Evolutionary conservation across 345 rosid species (phyloP).

Genomic region (Clarkia xantiana): DNA sequence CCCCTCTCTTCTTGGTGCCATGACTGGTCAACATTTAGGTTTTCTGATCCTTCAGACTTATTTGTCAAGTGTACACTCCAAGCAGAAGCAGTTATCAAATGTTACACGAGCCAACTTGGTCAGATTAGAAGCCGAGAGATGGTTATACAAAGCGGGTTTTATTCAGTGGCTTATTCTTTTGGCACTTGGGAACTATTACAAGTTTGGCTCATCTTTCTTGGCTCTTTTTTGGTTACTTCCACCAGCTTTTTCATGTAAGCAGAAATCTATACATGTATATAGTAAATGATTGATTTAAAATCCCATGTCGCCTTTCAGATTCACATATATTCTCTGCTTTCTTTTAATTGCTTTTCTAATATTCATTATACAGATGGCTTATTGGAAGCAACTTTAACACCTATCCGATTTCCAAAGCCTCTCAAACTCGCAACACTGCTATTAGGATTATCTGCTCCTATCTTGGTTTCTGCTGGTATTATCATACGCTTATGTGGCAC

Average conservation of each 20-base stretch:
- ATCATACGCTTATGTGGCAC: constrained; percentile 41
- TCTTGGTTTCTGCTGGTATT: constrained; percentile 57
- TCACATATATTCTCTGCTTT: constrained; percentile 5
- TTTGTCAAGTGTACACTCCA: constrained; percentile 32
- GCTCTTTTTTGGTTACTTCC: constrained; percentile 81
- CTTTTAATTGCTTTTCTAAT: too few species aligned
- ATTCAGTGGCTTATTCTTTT: constrained; percentile 77
- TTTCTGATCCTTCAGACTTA: constrained; percentile 38
- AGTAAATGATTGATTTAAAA: too few species aligned
- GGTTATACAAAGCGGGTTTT: constrained; percentile 82
- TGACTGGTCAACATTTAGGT: constrained; percentile 78
- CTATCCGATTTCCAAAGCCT: constrained; percentile 66
- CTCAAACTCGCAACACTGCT: constrained; percentile 84
- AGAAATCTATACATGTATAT: constrained; percentile 1
- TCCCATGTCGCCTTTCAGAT: neutral
- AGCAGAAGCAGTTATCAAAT: constrained; percentile 35
- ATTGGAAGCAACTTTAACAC: constrained; percentile 88
- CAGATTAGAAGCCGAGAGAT: constrained; percentile 86
- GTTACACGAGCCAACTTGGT: constrained; percentile 31
- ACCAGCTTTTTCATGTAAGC: constrained; percentile 97
- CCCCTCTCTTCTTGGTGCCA: constrained; percentile 81
- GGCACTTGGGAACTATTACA: constrained; percentile 52
- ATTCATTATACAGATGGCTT: constrained; percentile 51
- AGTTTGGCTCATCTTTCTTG: constrained; percentile 64
- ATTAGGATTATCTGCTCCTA: constrained; percentile 54